A percentile compares a stretch with the other conserved stretches of the same genome.
Evolutionary conservation across 192 early-diverging fungal species (phyloP).

Genomic region (Coemansia sp.): DNA sequence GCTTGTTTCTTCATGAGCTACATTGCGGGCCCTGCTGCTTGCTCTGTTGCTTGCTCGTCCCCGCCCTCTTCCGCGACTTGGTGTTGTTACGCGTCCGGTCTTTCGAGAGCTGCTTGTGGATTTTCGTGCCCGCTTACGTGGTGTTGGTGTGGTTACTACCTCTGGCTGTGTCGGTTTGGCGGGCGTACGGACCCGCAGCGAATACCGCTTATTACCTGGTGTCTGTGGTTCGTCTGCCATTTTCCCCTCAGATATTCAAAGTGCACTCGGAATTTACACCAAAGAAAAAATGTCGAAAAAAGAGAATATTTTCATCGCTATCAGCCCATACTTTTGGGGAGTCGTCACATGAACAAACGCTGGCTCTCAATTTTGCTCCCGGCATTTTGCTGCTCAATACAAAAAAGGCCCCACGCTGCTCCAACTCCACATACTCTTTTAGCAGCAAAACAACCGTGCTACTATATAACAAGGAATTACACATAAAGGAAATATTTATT

Average conservation of each 20-base stretch:
- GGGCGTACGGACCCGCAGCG: slow-evolving; percentile 36
- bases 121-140: slow-evolving; percentile 27
- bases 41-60: background rate
- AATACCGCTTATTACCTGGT: slow-evolving; percentile 25
- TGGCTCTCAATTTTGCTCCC: no score
- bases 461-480: no score
- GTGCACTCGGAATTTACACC: no score
- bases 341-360: no score
- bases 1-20: slow-evolving; percentile 1
- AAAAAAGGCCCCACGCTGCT: no score
- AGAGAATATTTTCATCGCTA: no score
- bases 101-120: slow-evolving; percentile 1
- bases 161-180: background rate
- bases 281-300: no score
- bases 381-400: no score
- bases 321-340: no score
- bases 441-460: no score
- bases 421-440: no score
- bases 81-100: background rate
- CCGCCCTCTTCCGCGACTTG: background rate
- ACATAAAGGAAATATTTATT: slow-evolving; percentile 4
- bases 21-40: slow-evolving; percentile 1
- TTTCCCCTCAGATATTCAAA: background rate
- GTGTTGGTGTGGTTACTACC: slow-evolving; percentile 1
- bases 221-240: slow-evolving; percentile 20